Evolutionary conservation across 192 early-diverging fungal species (phyloP), one percentile per base, ranked within the genome.

Genomic region (Backusella westeae): DNA sequence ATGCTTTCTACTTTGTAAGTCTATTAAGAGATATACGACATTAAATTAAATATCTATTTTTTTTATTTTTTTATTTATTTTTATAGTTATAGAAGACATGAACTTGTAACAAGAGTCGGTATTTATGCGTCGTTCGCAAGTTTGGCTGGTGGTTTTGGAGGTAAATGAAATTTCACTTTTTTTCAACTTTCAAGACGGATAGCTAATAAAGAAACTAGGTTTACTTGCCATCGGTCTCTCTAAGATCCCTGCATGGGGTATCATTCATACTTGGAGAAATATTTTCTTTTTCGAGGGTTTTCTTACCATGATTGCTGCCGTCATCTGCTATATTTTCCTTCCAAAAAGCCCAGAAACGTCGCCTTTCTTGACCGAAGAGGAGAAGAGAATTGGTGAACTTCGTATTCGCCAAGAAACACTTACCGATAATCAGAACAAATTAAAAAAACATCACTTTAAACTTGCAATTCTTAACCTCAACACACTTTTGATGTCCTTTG

Each of bases 281-380:
- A 71, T 71, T 14, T 71, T 71, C 69, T 71, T 71, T 42, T 71
- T 71, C 29, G 69, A 71, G n/a, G 69, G 69, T 1, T 5, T 71
- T 0, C 35, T 71, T 44, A 71, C 69, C 35, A 71, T 71, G 69
- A 71, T 71, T 35, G 34, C 69, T 23, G 69, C 36, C 19, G 35
- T 41, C 29, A 42, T 71, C 8, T 71, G 69, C 23, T 88, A 67
- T 66, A 80, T 80, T 59, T 85, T 65, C 77, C 46, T 87, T 70
- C 77, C 84, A 63, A 84, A 85, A 49, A 81, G 76, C 41, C 83
- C 87, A 8, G 74, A 76, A 29, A 84, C 77, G 14, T 75, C 82
- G 1, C 65, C 14, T 3, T 87, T 67, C 69, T 71, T 87, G 59
- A 85, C 59, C 23, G 12, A 67, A 21, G 71, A 79, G 38, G 86